Evolutionary conservation across 1,284 basidiomycete genomes (phyloP), one percentile per base, ranked within the genome.

Genomic region (Golubevia pallescens): DNA sequence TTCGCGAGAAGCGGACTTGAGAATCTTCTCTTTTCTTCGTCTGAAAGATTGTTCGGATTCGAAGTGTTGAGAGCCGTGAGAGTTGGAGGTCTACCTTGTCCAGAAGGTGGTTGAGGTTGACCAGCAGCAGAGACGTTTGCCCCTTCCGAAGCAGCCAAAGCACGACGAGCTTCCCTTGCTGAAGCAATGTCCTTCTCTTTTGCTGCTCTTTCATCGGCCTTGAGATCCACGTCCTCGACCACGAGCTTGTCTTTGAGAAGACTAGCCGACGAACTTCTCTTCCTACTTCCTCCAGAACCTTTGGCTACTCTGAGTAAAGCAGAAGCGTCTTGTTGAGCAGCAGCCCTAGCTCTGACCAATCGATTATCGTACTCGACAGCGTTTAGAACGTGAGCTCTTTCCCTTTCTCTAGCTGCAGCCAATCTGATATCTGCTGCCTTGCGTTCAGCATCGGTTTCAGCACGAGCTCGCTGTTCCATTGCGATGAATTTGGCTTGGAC

Each of bases 401-500:
- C 34, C 10, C 34, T 38, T 38, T 38, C 34, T 38, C 34, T 38
- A 38, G 34, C 34, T 5, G 34, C 34, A 5, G 20, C 20, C 7
- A 2, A 10, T 21, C 24, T 28, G 1, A 56, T 5, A 21, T 28
- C 20, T 21, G 20, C 54, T 6, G 20, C 20, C 13, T 56, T 28
- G 1, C 54, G 54, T 56, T 56, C 67, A 57, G 54, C 19, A 42
- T 60, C 42, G 16, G 68, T 61, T 8, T 63, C 61, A 57, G 69
- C 74, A 24, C 69, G 75, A 1, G 79, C 81, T 60, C 81, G 80
- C 51, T 85, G 84, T 57, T 87, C 87, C 57, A 87, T 81, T 58
- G 85, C 86, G 55, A 87, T 79, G 42, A 87, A 86, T 51, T 86
- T 86, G 52, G 86, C 87, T 73, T 89, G 88, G 19, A 88, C 86